Base-by-base conservation (phyloP, 768 basidiomycete genomes). In the Lenzites betulinus region DNA sequence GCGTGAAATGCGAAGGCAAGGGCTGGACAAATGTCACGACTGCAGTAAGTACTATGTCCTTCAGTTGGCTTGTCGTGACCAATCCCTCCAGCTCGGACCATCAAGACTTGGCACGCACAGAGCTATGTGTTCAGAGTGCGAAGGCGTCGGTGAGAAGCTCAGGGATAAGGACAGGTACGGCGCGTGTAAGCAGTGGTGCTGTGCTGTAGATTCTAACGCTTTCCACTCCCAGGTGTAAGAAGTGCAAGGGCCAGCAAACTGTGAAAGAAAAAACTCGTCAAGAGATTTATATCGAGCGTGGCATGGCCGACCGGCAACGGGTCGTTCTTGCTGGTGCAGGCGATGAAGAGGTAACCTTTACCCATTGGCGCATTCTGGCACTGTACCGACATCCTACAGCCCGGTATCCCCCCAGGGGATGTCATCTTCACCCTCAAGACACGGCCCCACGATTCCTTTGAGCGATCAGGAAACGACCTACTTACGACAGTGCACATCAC, bases 241-340 rank as follows among this genome's bases (percentile, higher is more conserved):
- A 93, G 70, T 98, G 96, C 76, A 94, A 95, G 68, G 96, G 95
- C 4, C 82, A 83, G 53, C 89, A 88, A 72, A 89, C 86, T 0
- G 82, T 90, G 44, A 87, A 89, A 63, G 93, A 96, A 70, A 97
- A 94, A 79, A 92, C 88, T 47, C 86, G 92, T 50, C 87, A 94
- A 64, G 93, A 95, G 64, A 87, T 97, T 23, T 83, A 85, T 66
- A 81, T 98, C 46, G 92, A 95, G 67, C 87, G 86, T 54, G 96
- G 96, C 15, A 93, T 94, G 87, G 71, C 85, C 5, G 85, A 95
- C 67, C 83, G 85, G 11, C 87, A 96, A 69, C 78, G 90, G 58
- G 95, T 98, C 51, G 87, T 96, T 2, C 81, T 98, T 48, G 79
- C 86, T n/a, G 95, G 93, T 11, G 93, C 93, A 51, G 95, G 94